Percentiles rank a stretch among this genome's conserved stretches.
Evolutionary conservation across 169 alveolate species (phyloP).

Genomic region (Condylostoma magnum): DNA sequence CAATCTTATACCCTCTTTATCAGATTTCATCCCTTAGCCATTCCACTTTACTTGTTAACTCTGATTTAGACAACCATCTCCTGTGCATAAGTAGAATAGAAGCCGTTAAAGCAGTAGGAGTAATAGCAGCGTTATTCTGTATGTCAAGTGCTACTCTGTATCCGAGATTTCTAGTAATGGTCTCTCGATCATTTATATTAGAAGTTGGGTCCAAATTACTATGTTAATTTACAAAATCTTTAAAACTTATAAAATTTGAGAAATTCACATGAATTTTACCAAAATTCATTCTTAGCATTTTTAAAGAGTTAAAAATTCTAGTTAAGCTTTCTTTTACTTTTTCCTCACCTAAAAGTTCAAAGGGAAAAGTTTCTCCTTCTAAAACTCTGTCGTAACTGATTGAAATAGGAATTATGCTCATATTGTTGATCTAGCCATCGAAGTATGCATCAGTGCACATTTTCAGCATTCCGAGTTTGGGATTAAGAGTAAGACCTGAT

Average conservation of each 20-base stretch:
- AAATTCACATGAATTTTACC: constrained; percentile 65
- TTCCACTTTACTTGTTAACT: constrained; percentile 40
- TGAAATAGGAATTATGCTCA: constrained; percentile 62
- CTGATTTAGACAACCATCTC: constrained; percentile 61
- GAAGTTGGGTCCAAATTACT: constrained; percentile 18
- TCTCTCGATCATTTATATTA: constrained; percentile 29
- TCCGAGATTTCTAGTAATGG: constrained; percentile 40
- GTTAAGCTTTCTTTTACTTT: constrained; percentile 60
- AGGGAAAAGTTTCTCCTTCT: constrained; percentile 76
- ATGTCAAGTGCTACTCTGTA: constrained; percentile 34
- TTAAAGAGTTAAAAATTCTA: constrained; percentile 52
- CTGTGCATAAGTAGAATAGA: constrained; percentile 51
- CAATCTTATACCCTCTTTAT: neutral
- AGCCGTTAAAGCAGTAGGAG: constrained; percentile 65
- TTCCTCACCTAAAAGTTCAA: constrained; percentile 66
- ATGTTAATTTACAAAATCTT: constrained; percentile 25
- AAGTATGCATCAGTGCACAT: constrained; percentile 51
- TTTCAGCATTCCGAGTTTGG: constrained; percentile 54
- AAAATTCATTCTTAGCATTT: constrained; percentile 44
- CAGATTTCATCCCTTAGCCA: constrained; percentile 32
- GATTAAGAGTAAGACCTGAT: constrained; percentile 57
- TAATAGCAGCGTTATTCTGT: constrained; percentile 40
- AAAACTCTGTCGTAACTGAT: constrained; percentile 64
- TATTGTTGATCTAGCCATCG: constrained; percentile 45
- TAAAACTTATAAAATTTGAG: constrained; percentile 48